Conservation (phyloP, 495 filamentous ascomycete species). For the Aspergillus ellipticus region DNA sequence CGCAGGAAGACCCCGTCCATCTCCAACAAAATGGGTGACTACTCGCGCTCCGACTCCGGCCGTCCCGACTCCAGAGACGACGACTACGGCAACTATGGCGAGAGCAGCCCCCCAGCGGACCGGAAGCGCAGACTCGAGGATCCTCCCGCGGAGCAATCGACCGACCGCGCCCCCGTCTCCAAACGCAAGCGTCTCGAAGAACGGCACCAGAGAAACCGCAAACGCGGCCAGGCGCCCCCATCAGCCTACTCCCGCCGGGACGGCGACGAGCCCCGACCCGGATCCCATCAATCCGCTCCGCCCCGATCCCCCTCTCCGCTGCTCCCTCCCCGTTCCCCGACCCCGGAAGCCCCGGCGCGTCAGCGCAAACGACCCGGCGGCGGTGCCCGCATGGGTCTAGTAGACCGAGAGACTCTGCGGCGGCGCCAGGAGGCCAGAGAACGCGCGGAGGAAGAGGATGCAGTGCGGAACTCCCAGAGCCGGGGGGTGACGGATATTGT, state of each 20-base stretch:
- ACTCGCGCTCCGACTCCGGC: not conserved
- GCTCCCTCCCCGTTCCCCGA: conserved; percentile 34
- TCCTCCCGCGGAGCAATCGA: conserved; percentile 12
- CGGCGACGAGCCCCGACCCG: conserved; percentile 18
- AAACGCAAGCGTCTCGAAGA: conserved; percentile 46
- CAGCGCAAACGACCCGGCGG: conserved; percentile 85
- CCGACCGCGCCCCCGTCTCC: conserved; percentile 24
- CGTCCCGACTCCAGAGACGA: not conserved
- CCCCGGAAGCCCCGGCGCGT: conserved; percentile 47
- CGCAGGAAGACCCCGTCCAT: not conserved
- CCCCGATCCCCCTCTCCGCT: conserved; percentile 37
- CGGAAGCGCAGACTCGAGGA: conserved; percentile 30
- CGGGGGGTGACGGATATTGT: conserved; percentile 78
- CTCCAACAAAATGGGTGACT: conserved; percentile 2
- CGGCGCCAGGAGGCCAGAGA: conserved; percentile 65
- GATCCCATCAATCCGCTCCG: conserved; percentile 18
- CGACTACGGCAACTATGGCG: not conserved
- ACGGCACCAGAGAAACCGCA: conserved; percentile 38
- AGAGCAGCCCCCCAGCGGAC: conserved; percentile 19
- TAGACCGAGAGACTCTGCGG: conserved; percentile 64
- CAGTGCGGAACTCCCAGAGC: conserved; percentile 42
- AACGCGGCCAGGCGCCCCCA: conserved; percentile 35
- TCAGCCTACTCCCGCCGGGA: conserved; percentile 44
- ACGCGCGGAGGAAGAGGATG: conserved; percentile 52
- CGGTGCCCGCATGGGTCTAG: conserved; percentile 68